Conservation (phyloP, 2,329 filamentous ascomycete species). For the Ilyonectria sp. region DNA sequence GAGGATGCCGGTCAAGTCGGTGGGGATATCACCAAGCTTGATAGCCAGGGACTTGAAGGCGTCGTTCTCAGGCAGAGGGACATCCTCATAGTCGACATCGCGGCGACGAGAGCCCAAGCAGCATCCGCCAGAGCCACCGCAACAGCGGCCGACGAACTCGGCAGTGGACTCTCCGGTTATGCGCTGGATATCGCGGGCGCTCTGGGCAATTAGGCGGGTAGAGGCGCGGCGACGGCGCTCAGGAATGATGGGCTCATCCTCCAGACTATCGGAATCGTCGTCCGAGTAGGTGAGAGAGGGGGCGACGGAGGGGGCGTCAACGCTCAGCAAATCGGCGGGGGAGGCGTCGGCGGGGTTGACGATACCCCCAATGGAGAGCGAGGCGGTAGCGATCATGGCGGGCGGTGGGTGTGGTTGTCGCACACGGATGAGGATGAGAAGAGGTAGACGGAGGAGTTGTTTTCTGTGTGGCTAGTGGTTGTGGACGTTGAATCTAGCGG, state of each 20-base stretch:
- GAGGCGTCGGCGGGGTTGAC: slow-evolving; percentile 60
- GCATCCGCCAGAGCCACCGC: slow-evolving; percentile 73
- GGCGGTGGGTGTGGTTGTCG: slow-evolving; percentile 35
- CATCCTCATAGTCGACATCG: slow-evolving; percentile 66
- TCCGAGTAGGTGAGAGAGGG: slow-evolving; percentile 76
- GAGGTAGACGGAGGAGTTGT: slow-evolving; percentile 3
- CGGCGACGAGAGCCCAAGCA: slow-evolving; percentile 64
- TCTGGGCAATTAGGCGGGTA: slow-evolving; percentile 77
- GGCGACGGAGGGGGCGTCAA: slow-evolving; percentile 67
- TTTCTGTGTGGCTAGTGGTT: neutral
- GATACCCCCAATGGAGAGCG: slow-evolving; percentile 47
- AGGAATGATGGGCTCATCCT: slow-evolving; percentile 62
- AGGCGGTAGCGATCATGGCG: slow-evolving; percentile 50
- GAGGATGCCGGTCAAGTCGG: slow-evolving; percentile 78
- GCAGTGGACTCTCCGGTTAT: slow-evolving; percentile 76
- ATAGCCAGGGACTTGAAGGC: slow-evolving; percentile 87
- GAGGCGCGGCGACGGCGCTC: slow-evolving; percentile 75
- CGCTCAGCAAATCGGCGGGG: slow-evolving; percentile 59
- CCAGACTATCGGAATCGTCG: slow-evolving; percentile 73
- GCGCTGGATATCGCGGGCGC: slow-evolving; percentile 72
- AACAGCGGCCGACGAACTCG: slow-evolving; percentile 74
- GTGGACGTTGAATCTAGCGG: neutral
- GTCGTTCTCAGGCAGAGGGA: slow-evolving; percentile 81
- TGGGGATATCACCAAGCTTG: slow-evolving; percentile 82
- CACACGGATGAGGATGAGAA: slow-evolving; percentile 20